Conservation (phyloP, 495 filamentous ascomycete genomes). For the Pseudevernia furfuracea region DNA sequence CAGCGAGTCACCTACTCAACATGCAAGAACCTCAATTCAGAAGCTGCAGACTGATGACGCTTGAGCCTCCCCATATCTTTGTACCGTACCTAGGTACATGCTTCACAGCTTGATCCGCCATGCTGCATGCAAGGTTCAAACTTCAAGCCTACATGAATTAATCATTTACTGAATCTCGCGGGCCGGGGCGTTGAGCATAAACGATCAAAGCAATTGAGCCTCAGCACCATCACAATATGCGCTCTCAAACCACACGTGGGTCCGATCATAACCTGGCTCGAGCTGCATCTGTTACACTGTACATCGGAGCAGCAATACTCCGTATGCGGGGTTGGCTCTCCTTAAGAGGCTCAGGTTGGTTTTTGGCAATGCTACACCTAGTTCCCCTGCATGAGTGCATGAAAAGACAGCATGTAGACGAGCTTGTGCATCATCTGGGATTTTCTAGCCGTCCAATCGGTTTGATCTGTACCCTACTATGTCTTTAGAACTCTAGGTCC, state of each 20-base stretch:
- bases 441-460: background rate
- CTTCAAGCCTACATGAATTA: background rate
- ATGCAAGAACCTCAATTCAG: background rate
- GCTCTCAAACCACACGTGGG: background rate
- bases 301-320: background rate
- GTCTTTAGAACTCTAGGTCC: background rate
- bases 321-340: background rate
- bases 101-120: background rate
- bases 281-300: background rate
- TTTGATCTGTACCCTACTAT: background rate
- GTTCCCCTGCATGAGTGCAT: constrained; percentile 6
- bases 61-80: background rate
- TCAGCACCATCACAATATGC: background rate
- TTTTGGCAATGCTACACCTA: background rate
- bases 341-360: background rate
- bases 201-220: constrained; percentile 8
- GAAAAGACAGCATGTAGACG: background rate
- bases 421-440: background rate
- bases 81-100: no score
- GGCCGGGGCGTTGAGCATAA: background rate
- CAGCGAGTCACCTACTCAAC: background rate
- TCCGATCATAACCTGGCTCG: background rate
- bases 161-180: constrained; percentile 1
- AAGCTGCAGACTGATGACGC: background rate
- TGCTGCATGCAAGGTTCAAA: no score